These are phyloP conservation scores for Boletus tylopilopsis DNA, from an alignment of 768 basidiomycete genomes.

Conservation along the genomic window DNA sequence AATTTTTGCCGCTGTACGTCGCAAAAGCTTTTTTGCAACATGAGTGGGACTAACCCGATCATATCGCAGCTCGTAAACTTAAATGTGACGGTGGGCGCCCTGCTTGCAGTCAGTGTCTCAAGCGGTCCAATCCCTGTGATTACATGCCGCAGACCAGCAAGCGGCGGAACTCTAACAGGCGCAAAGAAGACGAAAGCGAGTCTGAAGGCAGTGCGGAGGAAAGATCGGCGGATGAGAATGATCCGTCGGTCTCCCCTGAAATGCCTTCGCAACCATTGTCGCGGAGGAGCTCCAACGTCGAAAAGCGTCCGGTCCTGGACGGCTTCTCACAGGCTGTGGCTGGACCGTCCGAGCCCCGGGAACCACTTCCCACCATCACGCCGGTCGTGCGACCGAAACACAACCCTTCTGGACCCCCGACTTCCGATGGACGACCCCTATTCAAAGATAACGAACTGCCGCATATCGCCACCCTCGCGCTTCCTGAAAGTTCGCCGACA, in stretches of 20 bases:
- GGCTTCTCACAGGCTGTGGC: slow-evolving; percentile 28
- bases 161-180: slow-evolving; percentile 62
- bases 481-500: slow-evolving; percentile 54
- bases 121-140: slow-evolving; percentile 75
- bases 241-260: slow-evolving; percentile 58
- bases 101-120: slow-evolving; percentile 77
- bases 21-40: slow-evolving; percentile 9
- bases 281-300: slow-evolving; percentile 35
- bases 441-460: slow-evolving; percentile 65
- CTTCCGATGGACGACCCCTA: slow-evolving; percentile 38
- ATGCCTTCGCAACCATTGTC: slow-evolving; percentile 32
- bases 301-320: slow-evolving; percentile 33
- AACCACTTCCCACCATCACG: slow-evolving; percentile 37
- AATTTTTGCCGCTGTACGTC: slow-evolving; percentile 87
- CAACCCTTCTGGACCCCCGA: slow-evolving; percentile 18
- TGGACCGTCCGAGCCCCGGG: slow-evolving; percentile 43
- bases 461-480: slow-evolving; percentile 66
- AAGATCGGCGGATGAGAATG: slow-evolving; percentile 46
- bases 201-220: slow-evolving; percentile 65
- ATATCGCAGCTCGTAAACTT: slow-evolving; percentile 67
- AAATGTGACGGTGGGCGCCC: slow-evolving; percentile 87
- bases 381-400: slow-evolving; percentile 33
- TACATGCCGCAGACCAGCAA: slow-evolving; percentile 73
- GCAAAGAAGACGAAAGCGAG: slow-evolving; percentile 55
- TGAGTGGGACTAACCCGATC: slow-evolving; percentile 18